Conservation (phyloP, 1,284 basidiomycete genomes). For the Fomitopsis palustris region DNA sequence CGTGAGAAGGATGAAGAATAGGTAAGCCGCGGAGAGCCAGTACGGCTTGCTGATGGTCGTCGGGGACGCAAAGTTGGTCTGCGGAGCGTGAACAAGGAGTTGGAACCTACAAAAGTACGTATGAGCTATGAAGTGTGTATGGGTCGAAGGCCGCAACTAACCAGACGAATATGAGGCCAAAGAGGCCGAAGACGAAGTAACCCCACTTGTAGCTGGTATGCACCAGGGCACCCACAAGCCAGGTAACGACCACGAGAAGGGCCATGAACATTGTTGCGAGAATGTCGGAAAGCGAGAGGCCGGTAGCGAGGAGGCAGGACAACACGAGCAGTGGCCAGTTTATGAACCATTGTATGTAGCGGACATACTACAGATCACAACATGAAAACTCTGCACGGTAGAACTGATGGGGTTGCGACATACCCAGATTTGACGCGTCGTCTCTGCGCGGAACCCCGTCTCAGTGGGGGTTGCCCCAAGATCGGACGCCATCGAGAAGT, state of each 20-base stretch:
- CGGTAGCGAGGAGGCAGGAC: constrained; percentile 44
- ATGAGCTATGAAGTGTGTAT: no score
- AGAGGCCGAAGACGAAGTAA: constrained; percentile 40
- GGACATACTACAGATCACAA: constrained; percentile 28
- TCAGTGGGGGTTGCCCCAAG: constrained; percentile 18
- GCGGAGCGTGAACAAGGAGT: constrained; percentile 24
- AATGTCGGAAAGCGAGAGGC: constrained; percentile 45
- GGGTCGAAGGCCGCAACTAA: constrained; percentile 22
- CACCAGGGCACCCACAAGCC: constrained; percentile 45
- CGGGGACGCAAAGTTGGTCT: constrained; percentile 30
- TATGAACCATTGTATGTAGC: constrained; percentile 54
- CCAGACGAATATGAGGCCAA: constrained; percentile 42
- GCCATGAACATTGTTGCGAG: constrained; percentile 48
- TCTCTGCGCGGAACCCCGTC: constrained; percentile 18
- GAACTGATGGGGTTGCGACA: neutral
- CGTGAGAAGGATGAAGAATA: constrained; percentile 48
- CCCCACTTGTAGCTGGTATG: constrained; percentile 47
- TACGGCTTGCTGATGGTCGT: constrained; percentile 36
- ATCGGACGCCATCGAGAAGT: constrained; percentile 27
- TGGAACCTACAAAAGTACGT: constrained; percentile 25
- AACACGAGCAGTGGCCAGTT: constrained; percentile 52
- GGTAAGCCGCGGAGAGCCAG: constrained; percentile 34
- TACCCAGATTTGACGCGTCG: constrained; percentile 24
- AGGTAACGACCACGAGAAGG: constrained; percentile 42
- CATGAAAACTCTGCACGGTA: neutral